These are phyloP conservation scores for Salisapilia sapeloensis DNA, from an alignment of 352 stramenopile genomes.

Conservation along the genomic window DNA sequence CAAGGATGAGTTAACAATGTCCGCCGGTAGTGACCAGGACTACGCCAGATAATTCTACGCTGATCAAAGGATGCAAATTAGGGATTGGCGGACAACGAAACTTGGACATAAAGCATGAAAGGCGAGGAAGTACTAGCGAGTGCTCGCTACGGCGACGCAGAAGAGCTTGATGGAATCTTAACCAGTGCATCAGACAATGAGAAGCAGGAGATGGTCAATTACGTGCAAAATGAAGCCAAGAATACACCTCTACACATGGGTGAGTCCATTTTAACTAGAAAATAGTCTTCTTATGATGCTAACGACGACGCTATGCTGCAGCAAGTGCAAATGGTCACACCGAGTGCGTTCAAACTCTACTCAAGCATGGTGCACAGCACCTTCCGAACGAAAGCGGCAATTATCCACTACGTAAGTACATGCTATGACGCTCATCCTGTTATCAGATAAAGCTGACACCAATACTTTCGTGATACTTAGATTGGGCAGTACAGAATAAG, in stretches of 20 bases:
- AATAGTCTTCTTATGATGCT: not conserved
- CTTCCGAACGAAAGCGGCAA: constrained; percentile 62
- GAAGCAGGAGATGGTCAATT: constrained; percentile 36
- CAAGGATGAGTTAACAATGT: too few relatives aligned
- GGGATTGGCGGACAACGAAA: too few relatives aligned
- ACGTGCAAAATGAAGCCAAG: constrained; percentile 43
- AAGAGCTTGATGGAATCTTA: constrained; percentile 36
- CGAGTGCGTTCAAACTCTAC: constrained; percentile 39
- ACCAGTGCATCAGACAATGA: constrained; percentile 4
- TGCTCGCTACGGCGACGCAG: constrained; percentile 49
- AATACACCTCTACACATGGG: constrained; percentile 80
- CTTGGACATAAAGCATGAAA: too few relatives aligned
- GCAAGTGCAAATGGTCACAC: constrained; percentile 65
- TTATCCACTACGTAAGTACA: constrained; percentile 42
- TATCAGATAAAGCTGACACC: constrained; percentile 1
- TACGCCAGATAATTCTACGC: too few relatives aligned
- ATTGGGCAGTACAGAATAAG: constrained; percentile 81
- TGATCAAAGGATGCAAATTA: too few relatives aligned
- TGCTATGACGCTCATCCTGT: not conserved
- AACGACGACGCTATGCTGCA: constrained; percentile 11
- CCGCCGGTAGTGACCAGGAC: too few relatives aligned
- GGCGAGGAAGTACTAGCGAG: constrained; percentile 40
- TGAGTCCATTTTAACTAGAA: constrained; percentile 3
- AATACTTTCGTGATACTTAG: constrained; percentile 3
- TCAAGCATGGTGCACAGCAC: constrained; percentile 31